Evolutionary conservation across 495 filamentous ascomycete genomes (phyloP).

Genomic region (Neurospora tetraspora): DNA sequence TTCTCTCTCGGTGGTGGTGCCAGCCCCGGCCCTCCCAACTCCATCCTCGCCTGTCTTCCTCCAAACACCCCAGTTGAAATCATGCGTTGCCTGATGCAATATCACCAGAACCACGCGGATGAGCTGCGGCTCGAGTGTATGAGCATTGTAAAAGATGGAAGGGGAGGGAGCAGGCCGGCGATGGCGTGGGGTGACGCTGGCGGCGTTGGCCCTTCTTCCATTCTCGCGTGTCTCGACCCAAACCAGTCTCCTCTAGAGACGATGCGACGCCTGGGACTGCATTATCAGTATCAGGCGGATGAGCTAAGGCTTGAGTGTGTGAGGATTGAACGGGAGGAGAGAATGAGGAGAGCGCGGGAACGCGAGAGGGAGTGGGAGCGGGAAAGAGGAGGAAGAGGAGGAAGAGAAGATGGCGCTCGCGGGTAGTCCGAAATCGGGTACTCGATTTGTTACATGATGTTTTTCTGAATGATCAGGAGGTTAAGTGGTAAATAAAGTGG

Average conservation of each 20-base stretch:
- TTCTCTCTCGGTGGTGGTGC: not conserved
- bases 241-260: not conserved
- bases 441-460: not conserved
- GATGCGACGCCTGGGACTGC: not conserved
- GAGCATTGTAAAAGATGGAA: not conserved
- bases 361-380: not conserved
- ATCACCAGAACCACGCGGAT: not conserved
- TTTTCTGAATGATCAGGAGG: not conserved
- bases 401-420: not conserved
- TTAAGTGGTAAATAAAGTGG: not conserved
- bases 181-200: not conserved
- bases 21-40: not conserved
- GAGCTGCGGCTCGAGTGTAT: not conserved
- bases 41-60: not conserved
- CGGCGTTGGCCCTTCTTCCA: not conserved
- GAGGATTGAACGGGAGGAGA: not conserved
- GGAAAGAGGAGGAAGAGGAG: not conserved
- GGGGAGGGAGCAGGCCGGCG: not conserved
- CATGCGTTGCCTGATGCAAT: not conserved
- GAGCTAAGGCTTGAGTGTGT: not conserved
- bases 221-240: not conserved
- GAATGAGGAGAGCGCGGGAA: not conserved
- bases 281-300: not conserved
- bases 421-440: not conserved
- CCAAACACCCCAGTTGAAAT: not conserved